phyloP scores from a whole-genome alignment of 352 stramenopile genomes.

The Pythium periplocum region DNA sequence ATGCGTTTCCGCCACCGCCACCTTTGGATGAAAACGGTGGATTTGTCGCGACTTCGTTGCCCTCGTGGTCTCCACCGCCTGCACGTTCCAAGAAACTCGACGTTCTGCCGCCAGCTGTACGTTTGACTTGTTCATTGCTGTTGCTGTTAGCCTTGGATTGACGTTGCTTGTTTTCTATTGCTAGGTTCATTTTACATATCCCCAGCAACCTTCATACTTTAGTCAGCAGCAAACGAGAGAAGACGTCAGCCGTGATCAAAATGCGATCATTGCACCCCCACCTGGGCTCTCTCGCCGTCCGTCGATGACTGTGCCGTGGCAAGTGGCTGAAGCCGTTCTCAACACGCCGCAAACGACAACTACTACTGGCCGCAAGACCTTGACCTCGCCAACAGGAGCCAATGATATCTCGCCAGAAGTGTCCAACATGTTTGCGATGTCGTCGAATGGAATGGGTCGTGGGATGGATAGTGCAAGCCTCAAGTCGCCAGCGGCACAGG shows the following conservation, averaged over 20 bases:
- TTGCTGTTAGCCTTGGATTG: neutral
- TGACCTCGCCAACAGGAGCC: slow-evolving; percentile 25
- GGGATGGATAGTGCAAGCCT: slow-evolving; percentile 24
- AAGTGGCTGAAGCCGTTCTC: slow-evolving; percentile 76
- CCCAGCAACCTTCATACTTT: slow-evolving; percentile 65
- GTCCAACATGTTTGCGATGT: slow-evolving; percentile 35
- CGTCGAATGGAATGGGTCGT: slow-evolving; percentile 16
- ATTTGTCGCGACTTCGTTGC: slow-evolving; percentile 59
- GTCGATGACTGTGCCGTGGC: slow-evolving; percentile 84
- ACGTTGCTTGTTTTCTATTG: neutral
- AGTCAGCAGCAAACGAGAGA: slow-evolving; percentile 65
- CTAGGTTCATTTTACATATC: slow-evolving; percentile 23
- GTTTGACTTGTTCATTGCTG: neutral
- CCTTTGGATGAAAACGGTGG: slow-evolving; percentile 57
- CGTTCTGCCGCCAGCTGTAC: slow-evolving; percentile 19
- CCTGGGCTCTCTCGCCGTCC: slow-evolving; percentile 67
- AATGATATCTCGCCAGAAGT: no score
- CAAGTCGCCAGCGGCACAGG: slow-evolving; percentile 57
- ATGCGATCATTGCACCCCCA: slow-evolving; percentile 56
- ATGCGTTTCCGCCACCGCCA: slow-evolving; percentile 70
- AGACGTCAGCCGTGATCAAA: slow-evolving; percentile 46
- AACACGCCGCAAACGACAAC: slow-evolving; percentile 73
- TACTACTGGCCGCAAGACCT: slow-evolving; percentile 41
- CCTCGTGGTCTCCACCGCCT: slow-evolving; percentile 79
- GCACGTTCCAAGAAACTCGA: slow-evolving; percentile 66